Evolutionary conservation across 1,139 yeast genomes (phyloP).

Genomic region (Zygosaccharomyces pseudobailii): DNA sequence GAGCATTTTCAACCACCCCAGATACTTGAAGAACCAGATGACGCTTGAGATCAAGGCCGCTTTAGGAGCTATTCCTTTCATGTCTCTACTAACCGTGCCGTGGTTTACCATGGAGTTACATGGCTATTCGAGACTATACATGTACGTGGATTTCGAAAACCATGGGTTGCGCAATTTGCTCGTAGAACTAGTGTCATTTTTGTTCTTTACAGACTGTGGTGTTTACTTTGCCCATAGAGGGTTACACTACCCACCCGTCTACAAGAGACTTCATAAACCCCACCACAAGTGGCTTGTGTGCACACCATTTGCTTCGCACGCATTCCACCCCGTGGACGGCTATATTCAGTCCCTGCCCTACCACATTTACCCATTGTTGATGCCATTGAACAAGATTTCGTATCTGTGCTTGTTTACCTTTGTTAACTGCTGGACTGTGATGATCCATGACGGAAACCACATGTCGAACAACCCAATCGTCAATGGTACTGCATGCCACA

Average conservation of each 20-base stretch:
- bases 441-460: conserved; percentile 98
- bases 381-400: conserved; percentile 86
- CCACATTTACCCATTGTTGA: conserved; percentile 81
- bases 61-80: conserved; percentile 71
- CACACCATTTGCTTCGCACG: conserved; percentile 97
- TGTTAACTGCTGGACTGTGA: conserved; percentile 96
- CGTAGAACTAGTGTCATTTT: conserved; percentile 68
- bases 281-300: conserved; percentile 99
- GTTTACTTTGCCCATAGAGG: conserved; percentile 88
- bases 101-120: conserved; percentile 81
- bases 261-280: conserved; percentile 89
- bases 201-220: conserved; percentile 89
- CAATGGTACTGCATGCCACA: conserved; percentile 98
- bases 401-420: conserved; percentile 78
- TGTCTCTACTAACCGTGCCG: conserved; percentile 84
- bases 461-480: conserved; percentile 88
- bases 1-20: conserved; percentile 88
- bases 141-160: conserved; percentile 54
- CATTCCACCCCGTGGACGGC: conserved; percentile 98
- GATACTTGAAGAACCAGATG: conserved; percentile 91
- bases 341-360: conserved; percentile 89
- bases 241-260: conserved; percentile 86
- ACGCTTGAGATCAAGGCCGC: conserved; percentile 77
- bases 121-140: conserved; percentile 78
- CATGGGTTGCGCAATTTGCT: conserved; percentile 66